Conservation (phyloP, 495 filamentous ascomycete species). For the Podospora bellae-mahoneyi region DNA sequence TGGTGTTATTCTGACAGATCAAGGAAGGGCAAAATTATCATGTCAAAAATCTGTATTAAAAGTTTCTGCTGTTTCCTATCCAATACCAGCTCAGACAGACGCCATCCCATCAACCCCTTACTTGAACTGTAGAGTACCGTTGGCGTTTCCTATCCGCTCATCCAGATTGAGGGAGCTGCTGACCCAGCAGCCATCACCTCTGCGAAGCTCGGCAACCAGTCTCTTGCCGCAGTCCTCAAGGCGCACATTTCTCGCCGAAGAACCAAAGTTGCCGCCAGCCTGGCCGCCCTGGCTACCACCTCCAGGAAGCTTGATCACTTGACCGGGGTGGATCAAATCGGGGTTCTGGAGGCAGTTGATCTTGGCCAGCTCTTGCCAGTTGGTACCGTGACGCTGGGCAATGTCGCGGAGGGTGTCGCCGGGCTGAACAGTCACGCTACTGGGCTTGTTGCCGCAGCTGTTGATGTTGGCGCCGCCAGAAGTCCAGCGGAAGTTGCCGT, state of each 20-base stretch:
- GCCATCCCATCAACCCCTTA: background rate
- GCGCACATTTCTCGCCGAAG: slow-evolving; percentile 38
- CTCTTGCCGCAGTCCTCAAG: slow-evolving; percentile 38
- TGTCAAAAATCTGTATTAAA: background rate
- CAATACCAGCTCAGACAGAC: background rate
- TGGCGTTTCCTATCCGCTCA: slow-evolving; percentile 41
- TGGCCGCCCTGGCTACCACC: slow-evolving; percentile 6
- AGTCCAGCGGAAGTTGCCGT: slow-evolving; percentile 35
- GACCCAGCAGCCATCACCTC: slow-evolving; percentile 34
- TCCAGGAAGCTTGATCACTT: slow-evolving; percentile 35
- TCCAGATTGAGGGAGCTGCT: slow-evolving; percentile 37
- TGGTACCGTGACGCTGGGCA: slow-evolving; percentile 21
- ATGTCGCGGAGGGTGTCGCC: slow-evolving; percentile 39
- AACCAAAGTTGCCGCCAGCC: slow-evolving; percentile 40
- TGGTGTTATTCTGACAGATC: no score
- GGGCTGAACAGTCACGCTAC: slow-evolving; percentile 29
- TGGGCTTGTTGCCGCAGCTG: background rate
- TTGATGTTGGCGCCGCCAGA: slow-evolving; percentile 14
- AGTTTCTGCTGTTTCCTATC: background rate
- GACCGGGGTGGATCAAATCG: slow-evolving; percentile 39
- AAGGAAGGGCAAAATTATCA: no score
- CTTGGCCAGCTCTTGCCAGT: slow-evolving; percentile 33
- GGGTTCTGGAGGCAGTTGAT: slow-evolving; percentile 34
- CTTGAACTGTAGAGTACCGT: slow-evolving; percentile 33
- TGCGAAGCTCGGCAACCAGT: slow-evolving; percentile 39